phyloP scores from a whole-genome alignment of 1,284 basidiomycete genomes.

The Austroboletus novae-zelandiae region DNA sequence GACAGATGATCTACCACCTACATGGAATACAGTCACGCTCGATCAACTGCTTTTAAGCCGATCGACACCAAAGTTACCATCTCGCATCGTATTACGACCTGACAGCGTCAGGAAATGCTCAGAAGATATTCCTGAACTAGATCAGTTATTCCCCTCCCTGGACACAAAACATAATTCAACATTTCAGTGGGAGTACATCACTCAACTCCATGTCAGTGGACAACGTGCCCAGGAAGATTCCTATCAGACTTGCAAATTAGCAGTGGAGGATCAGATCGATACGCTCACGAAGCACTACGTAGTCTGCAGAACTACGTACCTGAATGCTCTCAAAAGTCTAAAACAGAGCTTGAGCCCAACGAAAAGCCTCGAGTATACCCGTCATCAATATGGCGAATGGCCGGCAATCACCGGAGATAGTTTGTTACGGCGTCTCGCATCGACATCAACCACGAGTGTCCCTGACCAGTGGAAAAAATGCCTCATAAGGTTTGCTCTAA shows the following conservation, averaged over 20 bases:
- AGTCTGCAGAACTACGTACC: not conserved
- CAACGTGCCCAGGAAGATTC: not conserved
- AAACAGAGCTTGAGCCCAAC: not conserved
- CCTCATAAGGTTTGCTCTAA: constrained; percentile 28
- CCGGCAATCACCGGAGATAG: constrained; percentile 24
- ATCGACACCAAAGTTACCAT: not conserved
- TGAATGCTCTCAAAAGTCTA: not conserved
- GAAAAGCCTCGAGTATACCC: no score
- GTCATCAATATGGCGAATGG: constrained; percentile 7
- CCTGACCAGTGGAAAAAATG: constrained; percentile 24
- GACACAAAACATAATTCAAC: not conserved
- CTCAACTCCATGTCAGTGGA: not conserved
- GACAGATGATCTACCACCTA: no score
- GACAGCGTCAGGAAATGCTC: not conserved
- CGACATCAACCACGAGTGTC: constrained; percentile 1
- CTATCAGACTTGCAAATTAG: not conserved
- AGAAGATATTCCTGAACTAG: not conserved
- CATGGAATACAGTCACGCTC: not conserved
- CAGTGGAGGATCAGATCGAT: not conserved
- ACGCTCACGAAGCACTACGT: not conserved
- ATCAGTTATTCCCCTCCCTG: not conserved
- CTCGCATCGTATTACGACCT: not conserved
- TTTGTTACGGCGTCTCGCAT: constrained; percentile 25
- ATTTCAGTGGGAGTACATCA: not conserved
- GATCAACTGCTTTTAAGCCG: not conserved